Base-by-base conservation (phyloP, 2,329 filamentous ascomycete genomes). In the Fusarium oxysporum region DNA sequence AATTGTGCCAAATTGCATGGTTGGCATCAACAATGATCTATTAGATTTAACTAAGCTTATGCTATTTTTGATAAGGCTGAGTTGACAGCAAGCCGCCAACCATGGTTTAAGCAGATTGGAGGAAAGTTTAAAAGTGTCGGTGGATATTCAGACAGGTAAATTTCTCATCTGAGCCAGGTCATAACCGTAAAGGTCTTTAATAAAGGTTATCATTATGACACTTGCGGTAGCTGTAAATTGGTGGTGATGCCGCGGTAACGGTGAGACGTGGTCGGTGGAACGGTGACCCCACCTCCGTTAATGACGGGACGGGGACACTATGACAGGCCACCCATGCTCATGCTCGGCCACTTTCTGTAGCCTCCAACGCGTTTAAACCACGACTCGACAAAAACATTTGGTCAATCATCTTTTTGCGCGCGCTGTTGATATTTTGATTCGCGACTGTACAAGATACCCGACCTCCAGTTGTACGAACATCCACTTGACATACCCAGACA, bases 341-440 rank as follows among this genome's bases (percentile, higher is more conserved):
- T 71, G 45, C 41, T 45, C 21, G 21, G 38, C 57, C 50, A 47
- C 57, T 57, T 58, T 68, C 56, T 57, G 28, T 38, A 54, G 50
- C 68, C 63, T 63, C 21, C 58, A 56, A 74, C 71, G 71, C 71
- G 71, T 58, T 59, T 56, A 67, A 70, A 32, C 58, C 62, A 59
- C 53, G 50, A 66, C 63, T 25, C 65, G 71, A 74, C 71, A 74
- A 72, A 74, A 74, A 74, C 61, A 74, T 59, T 55, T 65, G 57
- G 51, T 58, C 68, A 74, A 40, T 62, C 64, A 72, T 50, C 37
- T 64, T 74, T 74, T 70, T 72, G 61, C 64, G 63, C 66, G 64
- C 57, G 59, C 43, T 51, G 41, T 70, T 72, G 61, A 65, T 74
- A 65, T 73, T 71, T 62, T 62, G 59, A 30, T 53, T 48, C 37